Base-by-base conservation (phyloP, 805 yeast genomes). In the Wickerhamiella vanderwaltii region DNA sequence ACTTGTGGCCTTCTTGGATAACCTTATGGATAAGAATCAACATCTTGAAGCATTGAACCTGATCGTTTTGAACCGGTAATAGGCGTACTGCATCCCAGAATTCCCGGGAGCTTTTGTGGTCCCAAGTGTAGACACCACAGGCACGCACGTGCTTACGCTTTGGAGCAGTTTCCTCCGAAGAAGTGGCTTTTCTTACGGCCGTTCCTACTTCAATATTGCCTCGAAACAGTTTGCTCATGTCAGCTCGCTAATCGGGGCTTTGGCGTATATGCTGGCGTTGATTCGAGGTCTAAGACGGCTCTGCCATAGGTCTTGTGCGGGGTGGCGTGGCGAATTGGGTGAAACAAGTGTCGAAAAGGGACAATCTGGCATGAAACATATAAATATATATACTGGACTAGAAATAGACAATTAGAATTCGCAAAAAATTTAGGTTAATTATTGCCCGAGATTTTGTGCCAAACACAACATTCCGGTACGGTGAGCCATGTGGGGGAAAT, bases 111-210 rank as follows among this genome's bases (percentile, higher is more conserved):
- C 84, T 75, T 57, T 81, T 79, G 54, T 84, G 88, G 60, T 91
- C 98, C 95, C 96, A 88, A 1, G 96, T 85, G 61, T 79, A 87
- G 29, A 88, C 94, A 46, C 87, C 87, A 65, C 95, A 85, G 1
- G 94, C 85, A 54, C 98, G 69, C 5, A 88, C 97, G 62, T 88
- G 98, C 59, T 88, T 88, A 51, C 98, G 69, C 61, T 88, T 88
- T 1, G 98, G 96, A 0, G 96, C 94, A 3, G 81, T 71, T 56
- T 86, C 95, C 19, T 86, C 96, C 15, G 72, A 48, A 19, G 79
- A 77, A 45, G 93, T 80, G 0, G 98, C 95, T 64, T 88, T 88
- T 56, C 75, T 78, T 52, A 82, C 75, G 50, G 77, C 69, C 34
- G 67, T 56, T 26, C 57, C 50, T 41, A 67, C 57, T 50, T 64